Percentiles rank a stretch among this genome's conserved stretches.
Conservation (phyloP, 2,329 filamentous ascomycete species). For the Teratosphaeria viscida region DNA sequence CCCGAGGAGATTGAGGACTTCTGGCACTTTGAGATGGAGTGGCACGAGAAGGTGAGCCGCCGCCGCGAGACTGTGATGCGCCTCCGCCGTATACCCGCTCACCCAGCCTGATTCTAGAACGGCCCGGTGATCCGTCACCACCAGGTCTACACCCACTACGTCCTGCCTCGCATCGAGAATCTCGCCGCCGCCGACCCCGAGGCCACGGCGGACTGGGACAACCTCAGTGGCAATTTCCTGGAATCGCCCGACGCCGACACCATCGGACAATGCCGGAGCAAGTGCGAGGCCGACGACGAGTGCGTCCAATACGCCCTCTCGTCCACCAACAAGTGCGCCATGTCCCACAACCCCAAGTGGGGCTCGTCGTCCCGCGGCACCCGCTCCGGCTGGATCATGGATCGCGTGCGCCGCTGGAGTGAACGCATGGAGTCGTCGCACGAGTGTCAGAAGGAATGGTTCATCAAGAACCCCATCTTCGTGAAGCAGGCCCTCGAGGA, state of each 20-base stretch:
- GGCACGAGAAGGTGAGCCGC: slow-evolving; percentile 8
- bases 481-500: background rate
- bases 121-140: slow-evolving; percentile 15
- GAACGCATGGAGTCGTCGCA: background rate
- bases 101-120: background rate
- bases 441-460: background rate
- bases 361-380: slow-evolving; percentile 9
- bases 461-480: background rate
- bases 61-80: background rate
- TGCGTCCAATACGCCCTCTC: slow-evolving; percentile 20
- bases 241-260: slow-evolving; percentile 6
- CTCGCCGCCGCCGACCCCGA: background rate
- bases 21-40: slow-evolving; percentile 22
- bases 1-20: slow-evolving; percentile 16
- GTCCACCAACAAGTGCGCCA: slow-evolving; percentile 11
- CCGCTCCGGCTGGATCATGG: slow-evolving; percentile 16
- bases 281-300: slow-evolving; percentile 10
- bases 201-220: slow-evolving; percentile 17
- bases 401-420: slow-evolving; percentile 11
- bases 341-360: slow-evolving; percentile 8
- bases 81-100: background rate
- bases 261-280: slow-evolving; percentile 14
- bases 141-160: slow-evolving; percentile 20
- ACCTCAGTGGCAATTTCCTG: slow-evolving; percentile 11
- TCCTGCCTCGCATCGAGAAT: slow-evolving; percentile 13